phyloP scores from a whole-genome alignment of 371 early-diverging fungal species.

The Syncephalastrum contaminatum region DNA sequence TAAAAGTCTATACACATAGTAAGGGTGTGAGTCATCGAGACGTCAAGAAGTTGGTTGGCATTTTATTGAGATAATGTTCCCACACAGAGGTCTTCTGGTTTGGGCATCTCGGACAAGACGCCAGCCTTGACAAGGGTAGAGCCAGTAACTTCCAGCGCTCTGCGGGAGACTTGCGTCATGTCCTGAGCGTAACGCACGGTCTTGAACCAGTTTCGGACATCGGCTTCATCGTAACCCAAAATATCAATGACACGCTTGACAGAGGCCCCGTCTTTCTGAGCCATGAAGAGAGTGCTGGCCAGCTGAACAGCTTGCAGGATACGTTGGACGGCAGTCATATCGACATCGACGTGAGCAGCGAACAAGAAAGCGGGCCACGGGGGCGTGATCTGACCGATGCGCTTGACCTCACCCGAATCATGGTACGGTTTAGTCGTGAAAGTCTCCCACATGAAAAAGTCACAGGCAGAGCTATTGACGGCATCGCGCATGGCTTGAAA shows the following conservation, averaged over 20 bases:
- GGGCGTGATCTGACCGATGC: slow-evolving; percentile 76
- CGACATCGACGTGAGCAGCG: slow-evolving; percentile 61
- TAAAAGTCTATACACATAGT: too few species aligned
- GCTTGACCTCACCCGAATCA: slow-evolving; percentile 66
- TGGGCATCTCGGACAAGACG: slow-evolving; percentile 38
- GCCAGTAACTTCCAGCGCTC: slow-evolving; percentile 51
- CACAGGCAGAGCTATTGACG: slow-evolving; percentile 57
- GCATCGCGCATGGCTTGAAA: slow-evolving; percentile 76
- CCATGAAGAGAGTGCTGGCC: slow-evolving; percentile 52
- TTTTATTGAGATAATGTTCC: slow-evolving; percentile 11
- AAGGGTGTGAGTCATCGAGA: too few species aligned
- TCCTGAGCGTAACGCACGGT: slow-evolving; percentile 62
- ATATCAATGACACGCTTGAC: slow-evolving; percentile 52
- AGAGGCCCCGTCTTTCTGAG: slow-evolving; percentile 46
- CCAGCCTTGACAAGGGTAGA: slow-evolving; percentile 59
- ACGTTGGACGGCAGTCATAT: slow-evolving; percentile 28
- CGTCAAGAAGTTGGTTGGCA: too few species aligned
- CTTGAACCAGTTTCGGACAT: slow-evolving; percentile 73
- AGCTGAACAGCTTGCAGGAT: slow-evolving; percentile 46
- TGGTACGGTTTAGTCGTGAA: slow-evolving; percentile 86
- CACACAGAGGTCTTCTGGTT: slow-evolving; percentile 26
- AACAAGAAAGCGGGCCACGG: slow-evolving; percentile 89
- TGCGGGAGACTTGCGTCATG: slow-evolving; percentile 45
- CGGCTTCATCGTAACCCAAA: slow-evolving; percentile 61
- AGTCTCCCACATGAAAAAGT: slow-evolving; percentile 87